These are phyloP conservation scores for Myriosclerotinia duriaeana DNA, from an alignment of 2,329 filamentous ascomycete genomes.

Conservation along the genomic window DNA sequence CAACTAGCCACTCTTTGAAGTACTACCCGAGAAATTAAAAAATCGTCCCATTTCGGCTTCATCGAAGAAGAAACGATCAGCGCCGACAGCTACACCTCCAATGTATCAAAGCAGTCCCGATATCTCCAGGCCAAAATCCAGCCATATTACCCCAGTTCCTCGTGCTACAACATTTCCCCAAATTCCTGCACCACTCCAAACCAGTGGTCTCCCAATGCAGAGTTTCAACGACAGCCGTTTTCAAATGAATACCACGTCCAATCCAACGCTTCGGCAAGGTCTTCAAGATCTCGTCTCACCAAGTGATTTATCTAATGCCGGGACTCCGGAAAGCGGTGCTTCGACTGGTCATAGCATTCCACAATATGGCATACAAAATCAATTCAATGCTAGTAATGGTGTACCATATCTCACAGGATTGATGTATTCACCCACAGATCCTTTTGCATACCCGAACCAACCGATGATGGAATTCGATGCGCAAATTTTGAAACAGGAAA, in stretches of 20 bases:
- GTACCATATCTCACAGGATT: conserved; percentile 71
- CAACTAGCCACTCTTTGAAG: conserved; percentile 73
- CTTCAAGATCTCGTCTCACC: conserved; percentile 37
- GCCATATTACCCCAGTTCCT: conserved; percentile 23
- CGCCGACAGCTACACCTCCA: conserved; percentile 47
- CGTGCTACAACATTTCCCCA: conserved; percentile 38
- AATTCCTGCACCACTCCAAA: conserved; percentile 34
- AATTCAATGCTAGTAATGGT: conserved; percentile 40
- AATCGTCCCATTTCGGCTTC: conserved; percentile 45
- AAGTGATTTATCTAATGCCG: conserved; percentile 33
- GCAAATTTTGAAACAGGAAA: conserved; percentile 40
- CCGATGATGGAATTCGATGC: conserved; percentile 61
- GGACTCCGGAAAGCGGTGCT: conserved; percentile 35
- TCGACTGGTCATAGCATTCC: conserved; percentile 28
- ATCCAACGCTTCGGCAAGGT: conserved; percentile 36
- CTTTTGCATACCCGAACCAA: conserved; percentile 75
- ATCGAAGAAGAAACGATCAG: conserved; percentile 56
- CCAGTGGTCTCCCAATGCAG: conserved; percentile 29
- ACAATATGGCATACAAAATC: conserved; percentile 36
- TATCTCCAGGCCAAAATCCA: conserved; percentile 23
- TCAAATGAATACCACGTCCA: conserved; percentile 32
- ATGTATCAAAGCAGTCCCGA: conserved; percentile 36
- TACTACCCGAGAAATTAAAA: conserved; percentile 72
- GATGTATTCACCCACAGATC: conserved; percentile 78
- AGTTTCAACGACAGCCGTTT: conserved; percentile 28